A percentile compares a stretch with the other conserved stretches of the same genome.
phyloP scores from a whole-genome alignment of 495 filamentous ascomycete species.

The Chaetomium fimeti region DNA sequence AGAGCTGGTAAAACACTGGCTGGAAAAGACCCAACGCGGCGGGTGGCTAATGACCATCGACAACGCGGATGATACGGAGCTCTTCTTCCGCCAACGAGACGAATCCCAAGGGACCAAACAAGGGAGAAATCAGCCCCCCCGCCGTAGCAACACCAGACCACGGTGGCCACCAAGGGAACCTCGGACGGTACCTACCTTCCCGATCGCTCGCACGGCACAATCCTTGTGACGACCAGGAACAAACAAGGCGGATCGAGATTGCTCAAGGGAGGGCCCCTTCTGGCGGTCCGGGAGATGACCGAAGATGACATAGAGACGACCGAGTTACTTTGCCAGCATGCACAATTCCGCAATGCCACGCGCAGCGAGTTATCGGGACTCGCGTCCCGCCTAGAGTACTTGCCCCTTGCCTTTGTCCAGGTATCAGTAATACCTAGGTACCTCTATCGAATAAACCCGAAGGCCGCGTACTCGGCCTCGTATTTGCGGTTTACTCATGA shows the following conservation, averaged over 20 bases:
- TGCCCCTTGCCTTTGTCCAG: constrained; percentile 51
- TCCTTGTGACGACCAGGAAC: constrained; percentile 46
- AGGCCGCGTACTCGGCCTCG: too few species aligned
- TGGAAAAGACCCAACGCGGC: constrained; percentile 37
- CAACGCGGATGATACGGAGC: constrained; percentile 39
- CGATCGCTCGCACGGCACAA: constrained; percentile 35
- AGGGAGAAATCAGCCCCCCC: neutral
- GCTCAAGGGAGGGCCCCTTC: neutral
- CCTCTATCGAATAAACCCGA: too few species aligned
- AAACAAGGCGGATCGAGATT: neutral
- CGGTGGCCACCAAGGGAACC: neutral
- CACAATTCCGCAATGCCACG: neutral
- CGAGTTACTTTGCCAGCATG: neutral
- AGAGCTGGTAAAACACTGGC: constrained; percentile 40
- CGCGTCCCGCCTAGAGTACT: constrained; percentile 38
- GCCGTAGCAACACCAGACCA: too few species aligned
- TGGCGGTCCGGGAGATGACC: neutral
- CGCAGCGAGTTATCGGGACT: constrained; percentile 26
- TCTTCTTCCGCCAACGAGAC: neutral
- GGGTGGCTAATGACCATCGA: constrained; percentile 54
- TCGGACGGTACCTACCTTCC: constrained; percentile 41
- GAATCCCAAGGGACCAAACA: neutral
- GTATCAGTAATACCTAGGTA: too few species aligned
- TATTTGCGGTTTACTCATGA: too few species aligned
- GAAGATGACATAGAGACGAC: neutral